Evolutionary conservation across 805 yeast genomes (phyloP), one percentile per base, ranked within the genome.

Genomic region (Candida chilensis): DNA sequence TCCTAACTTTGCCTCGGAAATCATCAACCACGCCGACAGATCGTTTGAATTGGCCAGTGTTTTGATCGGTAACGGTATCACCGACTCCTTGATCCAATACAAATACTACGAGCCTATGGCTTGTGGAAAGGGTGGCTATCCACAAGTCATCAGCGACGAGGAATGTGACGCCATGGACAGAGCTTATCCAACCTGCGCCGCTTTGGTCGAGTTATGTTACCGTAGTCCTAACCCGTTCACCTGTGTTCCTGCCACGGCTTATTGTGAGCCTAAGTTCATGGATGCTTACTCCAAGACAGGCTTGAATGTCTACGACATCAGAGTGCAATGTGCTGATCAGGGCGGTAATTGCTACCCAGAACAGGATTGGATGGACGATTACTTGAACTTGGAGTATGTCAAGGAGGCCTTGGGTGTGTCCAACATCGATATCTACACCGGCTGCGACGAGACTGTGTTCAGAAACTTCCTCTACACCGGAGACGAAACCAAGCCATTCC

Each of bases 401-500:
- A 71, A 71, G 53, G 53, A 54, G 31, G 67, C 69, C 5, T 64
- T 77, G 10, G 84, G 83, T 25, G n/a, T n/a, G n/a, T 81, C 77
- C 17, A 64, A 59, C 37, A 60, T 62, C 20, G 64, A 67, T 27
- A 59, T 64, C 18, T 72, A 68, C 37, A 61, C 57, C 40, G 60
- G 71, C 13, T 71, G 78, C 48, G 66, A 65, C 47, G 67, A 66
- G 40, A 65, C 58, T 27, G 71, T 71, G 17, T 64, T 63, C 47
- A 51, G 56, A 40, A 67, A 65, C 48, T 73, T 73, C 42, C 40
- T 61, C 40, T 64, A 65, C 45, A 65, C 70, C 18, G 86, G 85
- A 26, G 87, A 78, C 54, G 73, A 75, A 66, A 60, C 65, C 67
- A 69, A 64, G 43, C 84, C 85, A 11, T 74, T 63, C 64, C 72